Evolutionary conservation across 805 yeast species (phyloP).

Genomic region (Metschnikowia santaceciliae): DNA sequence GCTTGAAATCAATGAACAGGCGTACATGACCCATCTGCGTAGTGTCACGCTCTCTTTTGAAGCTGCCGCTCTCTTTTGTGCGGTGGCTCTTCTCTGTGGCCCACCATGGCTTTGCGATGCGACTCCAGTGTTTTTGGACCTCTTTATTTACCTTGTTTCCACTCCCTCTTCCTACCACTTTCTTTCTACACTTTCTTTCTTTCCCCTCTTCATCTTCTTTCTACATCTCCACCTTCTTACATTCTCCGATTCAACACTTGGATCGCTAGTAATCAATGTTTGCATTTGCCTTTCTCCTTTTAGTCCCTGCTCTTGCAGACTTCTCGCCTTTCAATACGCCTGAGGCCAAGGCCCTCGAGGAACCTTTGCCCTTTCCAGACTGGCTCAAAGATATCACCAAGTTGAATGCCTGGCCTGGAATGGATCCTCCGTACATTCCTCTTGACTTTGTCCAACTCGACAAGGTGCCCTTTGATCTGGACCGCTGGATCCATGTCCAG

Average conservation of each 20-base stretch:
- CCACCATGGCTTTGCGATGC: neutral
- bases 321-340: constrained; percentile 9
- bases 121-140: neutral
- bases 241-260: neutral
- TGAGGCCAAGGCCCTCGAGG: constrained; percentile 11
- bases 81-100: neutral
- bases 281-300: neutral
- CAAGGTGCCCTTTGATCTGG: constrained; percentile 43
- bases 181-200: neutral
- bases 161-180: neutral
- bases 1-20: constrained; percentile 2
- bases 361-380: constrained; percentile 55
- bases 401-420: constrained; percentile 74
- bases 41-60: neutral
- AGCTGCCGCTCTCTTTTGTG: neutral
- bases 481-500: constrained; percentile 40
- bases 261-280: constrained; percentile 1
- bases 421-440: constrained; percentile 85
- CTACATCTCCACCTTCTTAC: neutral
- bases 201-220: neutral
- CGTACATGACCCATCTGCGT: neutral
- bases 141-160: neutral
- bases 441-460: constrained; percentile 62
- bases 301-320: neutral
- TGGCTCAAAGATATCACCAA: constrained; percentile 82